Percentiles rank a stretch among this genome's conserved stretches.
phyloP scores from a whole-genome alignment of 2,329 filamentous ascomycete species.

The Aspergillus pseudonomiae region DNA sequence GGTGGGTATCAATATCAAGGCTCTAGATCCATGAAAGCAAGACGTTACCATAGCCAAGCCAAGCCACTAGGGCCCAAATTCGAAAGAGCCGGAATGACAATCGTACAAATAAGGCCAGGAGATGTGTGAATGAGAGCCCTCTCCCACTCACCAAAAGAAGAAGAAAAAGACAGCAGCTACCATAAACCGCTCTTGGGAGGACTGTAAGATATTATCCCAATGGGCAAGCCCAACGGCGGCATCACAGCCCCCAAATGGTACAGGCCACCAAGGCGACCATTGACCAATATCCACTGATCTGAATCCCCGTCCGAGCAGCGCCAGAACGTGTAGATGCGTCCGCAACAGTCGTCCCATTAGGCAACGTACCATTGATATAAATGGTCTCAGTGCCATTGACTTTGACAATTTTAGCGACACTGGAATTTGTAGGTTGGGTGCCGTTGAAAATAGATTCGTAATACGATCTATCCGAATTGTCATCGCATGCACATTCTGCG shows the following conservation, averaged over 20 bases:
- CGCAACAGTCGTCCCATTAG: constrained; percentile 47
- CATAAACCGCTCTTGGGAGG: background rate
- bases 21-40: background rate
- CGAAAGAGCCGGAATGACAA: background rate
- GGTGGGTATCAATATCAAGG: background rate
- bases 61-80: background rate
- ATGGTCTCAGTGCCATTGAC: constrained; percentile 49
- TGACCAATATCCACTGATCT: constrained; percentile 47
- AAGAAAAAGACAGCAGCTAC: background rate
- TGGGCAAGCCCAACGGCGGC: background rate
- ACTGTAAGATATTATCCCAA: background rate
- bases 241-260: constrained; percentile 34
- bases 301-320: constrained; percentile 26
- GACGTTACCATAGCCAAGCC: background rate
- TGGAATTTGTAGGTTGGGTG: constrained; percentile 43
- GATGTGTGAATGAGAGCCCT: background rate
- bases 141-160: background rate
- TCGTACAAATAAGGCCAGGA: background rate
- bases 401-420: constrained; percentile 38
- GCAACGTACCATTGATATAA: constrained; percentile 53
- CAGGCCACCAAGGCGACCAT: constrained; percentile 42
- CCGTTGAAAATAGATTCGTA: constrained; percentile 47
- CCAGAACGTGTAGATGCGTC: constrained; percentile 30
- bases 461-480: constrained; percentile 48
- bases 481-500: constrained; percentile 61